Conservation (phyloP, 306 rosid genomes). For the Dalbergia oliveri region DNA sequence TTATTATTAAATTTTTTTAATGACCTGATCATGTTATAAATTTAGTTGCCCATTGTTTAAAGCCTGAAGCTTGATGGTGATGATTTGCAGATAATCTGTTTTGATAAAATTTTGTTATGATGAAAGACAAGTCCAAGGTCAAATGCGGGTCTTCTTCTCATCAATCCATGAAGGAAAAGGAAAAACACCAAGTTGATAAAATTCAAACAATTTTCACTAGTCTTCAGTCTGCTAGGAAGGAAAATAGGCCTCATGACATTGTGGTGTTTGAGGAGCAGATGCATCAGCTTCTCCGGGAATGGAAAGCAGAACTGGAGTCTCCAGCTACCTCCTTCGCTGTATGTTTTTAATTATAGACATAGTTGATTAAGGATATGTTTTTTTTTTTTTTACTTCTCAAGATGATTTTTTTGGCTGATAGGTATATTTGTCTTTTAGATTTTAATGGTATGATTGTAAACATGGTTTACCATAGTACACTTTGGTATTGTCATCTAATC, state of each 20-base stretch:
- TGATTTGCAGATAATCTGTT: neutral
- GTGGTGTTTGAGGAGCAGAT: slow-evolving; percentile 82
- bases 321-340: slow-evolving; percentile 78
- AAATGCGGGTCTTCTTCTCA: slow-evolving; percentile 74
- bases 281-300: slow-evolving; percentile 90
- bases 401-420: neutral
- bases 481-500: neutral
- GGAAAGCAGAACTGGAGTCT: slow-evolving; percentile 90
- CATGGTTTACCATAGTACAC: neutral
- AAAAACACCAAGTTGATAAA: slow-evolving; percentile 81
- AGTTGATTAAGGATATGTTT: neutral
- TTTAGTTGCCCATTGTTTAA: neutral
- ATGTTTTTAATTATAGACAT: slow-evolving; percentile 23
- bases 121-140: slow-evolving; percentile 70
- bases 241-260: slow-evolving; percentile 71
- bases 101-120: slow-evolving; percentile 33
- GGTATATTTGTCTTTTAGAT: neutral
- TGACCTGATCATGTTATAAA: neutral
- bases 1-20: neutral
- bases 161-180: slow-evolving; percentile 81
- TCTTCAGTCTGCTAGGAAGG: slow-evolving; percentile 89
- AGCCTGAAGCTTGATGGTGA: neutral
- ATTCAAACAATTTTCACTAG: slow-evolving; percentile 77
- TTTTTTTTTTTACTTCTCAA: neutral
- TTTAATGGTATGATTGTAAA: neutral